Percentiles rank a stretch among this genome's conserved stretches.
These are phyloP conservation scores for Zymoseptoria ardabiliae DNA, from an alignment of 2,329 filamentous ascomycete species.

Conservation along the genomic window DNA sequence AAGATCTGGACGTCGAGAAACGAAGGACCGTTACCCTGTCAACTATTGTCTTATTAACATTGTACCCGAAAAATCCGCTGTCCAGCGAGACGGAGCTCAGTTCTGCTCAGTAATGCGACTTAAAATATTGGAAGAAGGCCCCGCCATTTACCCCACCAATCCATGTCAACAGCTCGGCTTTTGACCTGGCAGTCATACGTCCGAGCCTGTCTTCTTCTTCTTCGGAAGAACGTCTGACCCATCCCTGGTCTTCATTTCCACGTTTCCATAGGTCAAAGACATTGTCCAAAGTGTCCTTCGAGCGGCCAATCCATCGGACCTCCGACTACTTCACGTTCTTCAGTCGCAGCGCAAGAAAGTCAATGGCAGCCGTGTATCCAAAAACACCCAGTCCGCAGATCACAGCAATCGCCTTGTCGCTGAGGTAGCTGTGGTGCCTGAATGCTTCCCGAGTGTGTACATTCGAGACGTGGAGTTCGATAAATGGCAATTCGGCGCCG, in stretches of 20 bases:
- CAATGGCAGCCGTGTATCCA: slow-evolving; percentile 42
- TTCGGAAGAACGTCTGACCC: slow-evolving; percentile 4
- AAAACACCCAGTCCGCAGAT: slow-evolving; percentile 57
- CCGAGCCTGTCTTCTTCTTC: background rate
- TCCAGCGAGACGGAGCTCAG: background rate
- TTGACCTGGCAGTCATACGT: background rate
- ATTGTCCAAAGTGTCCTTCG: background rate
- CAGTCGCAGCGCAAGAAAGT: slow-evolving; percentile 31
- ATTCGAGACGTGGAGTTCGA: slow-evolving; percentile 72
- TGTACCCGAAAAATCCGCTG: background rate
- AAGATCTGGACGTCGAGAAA: background rate
- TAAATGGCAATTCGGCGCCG: slow-evolving; percentile 62
- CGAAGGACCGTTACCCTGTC: background rate
- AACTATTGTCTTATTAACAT: background rate
- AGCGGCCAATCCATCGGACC: background rate
- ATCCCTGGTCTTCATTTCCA: background rate
- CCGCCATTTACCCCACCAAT: background rate
- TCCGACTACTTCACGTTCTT: slow-evolving; percentile 7
- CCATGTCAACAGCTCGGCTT: background rate
- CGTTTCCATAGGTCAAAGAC: background rate
- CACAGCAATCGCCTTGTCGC: slow-evolving; percentile 67
- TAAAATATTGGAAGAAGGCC: background rate
- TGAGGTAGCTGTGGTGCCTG: slow-evolving; percentile 62
- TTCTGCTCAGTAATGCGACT: background rate
- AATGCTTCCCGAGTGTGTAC: slow-evolving; percentile 64